Percentiles rank a stretch among this genome's conserved stretches.
phyloP scores from a whole-genome alignment of 192 early-diverging fungal genomes.

The Glomus cerebriforme region DNA sequence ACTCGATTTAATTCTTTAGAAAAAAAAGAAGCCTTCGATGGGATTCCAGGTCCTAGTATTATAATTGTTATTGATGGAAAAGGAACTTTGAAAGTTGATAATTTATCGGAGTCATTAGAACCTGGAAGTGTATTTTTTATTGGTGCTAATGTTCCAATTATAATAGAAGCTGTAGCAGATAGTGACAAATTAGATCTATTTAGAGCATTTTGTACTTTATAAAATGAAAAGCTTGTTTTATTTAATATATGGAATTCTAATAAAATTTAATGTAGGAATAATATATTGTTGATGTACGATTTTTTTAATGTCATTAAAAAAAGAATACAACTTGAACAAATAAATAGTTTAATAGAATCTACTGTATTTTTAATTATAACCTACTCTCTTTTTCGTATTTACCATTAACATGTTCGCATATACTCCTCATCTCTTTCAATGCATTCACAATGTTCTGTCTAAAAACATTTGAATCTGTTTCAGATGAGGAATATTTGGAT shows the following conservation, averaged over 20 bases:
- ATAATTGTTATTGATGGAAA: constrained; percentile 80
- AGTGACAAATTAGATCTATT: not conserved
- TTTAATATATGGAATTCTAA: too few relatives aligned
- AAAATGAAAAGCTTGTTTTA: not conserved
- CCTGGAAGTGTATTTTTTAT: constrained; percentile 26
- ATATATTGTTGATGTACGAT: too few relatives aligned
- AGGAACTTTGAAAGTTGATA: constrained; percentile 48
- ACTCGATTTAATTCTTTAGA: constrained; percentile 52
- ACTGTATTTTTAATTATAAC: not conserved
- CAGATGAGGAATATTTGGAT: constrained; percentile 53
- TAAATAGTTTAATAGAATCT: too few relatives aligned
- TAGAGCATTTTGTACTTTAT: constrained; percentile 28
- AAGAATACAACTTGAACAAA: too few relatives aligned
- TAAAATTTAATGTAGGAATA: too few relatives aligned
- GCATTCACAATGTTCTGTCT: constrained; percentile 9
- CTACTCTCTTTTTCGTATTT: not conserved
- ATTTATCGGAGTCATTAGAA: constrained; percentile 6
- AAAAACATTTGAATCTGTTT: constrained; percentile 35
- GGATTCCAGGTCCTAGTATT: constrained; percentile 80
- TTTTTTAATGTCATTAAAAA: too few relatives aligned
- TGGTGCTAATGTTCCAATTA: not conserved
- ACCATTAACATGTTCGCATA: constrained; percentile 43
- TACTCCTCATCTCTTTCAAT: constrained; percentile 36
- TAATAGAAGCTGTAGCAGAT: not conserved
- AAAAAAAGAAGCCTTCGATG: constrained; percentile 55